phyloP scores from a whole-genome alignment of 2,329 filamentous ascomycete genomes.

The Torrubiella hemipterigena region DNA sequence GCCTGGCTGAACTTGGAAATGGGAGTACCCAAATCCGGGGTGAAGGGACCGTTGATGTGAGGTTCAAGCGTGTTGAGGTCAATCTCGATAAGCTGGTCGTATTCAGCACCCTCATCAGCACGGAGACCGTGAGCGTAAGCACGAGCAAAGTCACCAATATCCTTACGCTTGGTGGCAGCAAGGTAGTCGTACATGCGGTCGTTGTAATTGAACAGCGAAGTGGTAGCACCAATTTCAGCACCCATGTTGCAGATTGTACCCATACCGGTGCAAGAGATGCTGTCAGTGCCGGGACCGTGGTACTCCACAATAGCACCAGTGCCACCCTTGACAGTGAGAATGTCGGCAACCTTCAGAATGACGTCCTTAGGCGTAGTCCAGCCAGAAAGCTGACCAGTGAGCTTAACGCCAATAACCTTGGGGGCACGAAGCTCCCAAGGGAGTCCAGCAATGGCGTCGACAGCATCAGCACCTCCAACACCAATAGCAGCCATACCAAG shows the following conservation, averaged over 20 bases:
- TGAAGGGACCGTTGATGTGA: conserved; percentile 98
- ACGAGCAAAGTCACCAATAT: conserved; percentile 84
- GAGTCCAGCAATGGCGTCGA: conserved; percentile 94
- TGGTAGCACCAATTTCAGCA: conserved; percentile 73
- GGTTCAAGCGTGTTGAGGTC: conserved; percentile 92
- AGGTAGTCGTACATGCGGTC: conserved; percentile 97
- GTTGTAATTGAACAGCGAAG: conserved; percentile 95
- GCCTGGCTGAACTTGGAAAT: conserved; percentile 96
- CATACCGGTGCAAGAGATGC: conserved; percentile 56
- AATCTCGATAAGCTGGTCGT: conserved; percentile 93
- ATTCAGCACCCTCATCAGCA: conserved; percentile 82
- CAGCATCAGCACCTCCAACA: conserved; percentile 95
- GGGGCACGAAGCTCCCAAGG: conserved; percentile 98
- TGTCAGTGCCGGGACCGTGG: conserved; percentile 54
- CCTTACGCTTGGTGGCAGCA: conserved; percentile 73
- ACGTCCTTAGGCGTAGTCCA: conserved; percentile 96
- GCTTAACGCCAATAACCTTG: conserved; percentile 91
- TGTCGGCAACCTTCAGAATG: conserved; percentile 93
- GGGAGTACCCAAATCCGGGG: conserved; percentile 91
- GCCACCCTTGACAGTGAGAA: conserved; percentile 94
- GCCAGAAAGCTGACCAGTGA: conserved; percentile 78
- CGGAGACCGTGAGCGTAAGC: conserved; percentile 74
- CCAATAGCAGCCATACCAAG: conserved; percentile 90
- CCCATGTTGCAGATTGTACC: conserved; percentile 51
- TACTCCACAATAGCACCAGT: conserved; percentile 86